Evolutionary conservation across 169 alveolate genomes (phyloP).

Genomic region (Plasmodium cynomolgi): DNA sequence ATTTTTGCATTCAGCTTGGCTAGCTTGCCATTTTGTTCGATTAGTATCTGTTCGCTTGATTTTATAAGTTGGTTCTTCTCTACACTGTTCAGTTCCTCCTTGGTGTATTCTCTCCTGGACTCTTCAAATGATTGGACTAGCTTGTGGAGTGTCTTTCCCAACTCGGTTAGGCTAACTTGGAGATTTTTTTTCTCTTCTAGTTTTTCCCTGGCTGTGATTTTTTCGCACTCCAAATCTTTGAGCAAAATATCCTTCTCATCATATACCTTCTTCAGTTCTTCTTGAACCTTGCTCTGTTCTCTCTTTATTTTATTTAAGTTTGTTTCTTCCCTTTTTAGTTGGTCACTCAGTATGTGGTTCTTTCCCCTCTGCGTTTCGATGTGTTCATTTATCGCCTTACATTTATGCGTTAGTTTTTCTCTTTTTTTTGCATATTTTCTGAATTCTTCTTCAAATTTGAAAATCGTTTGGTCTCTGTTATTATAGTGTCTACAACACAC

Average conservation of each 20-base stretch:
- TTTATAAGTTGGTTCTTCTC: constrained; percentile 55
- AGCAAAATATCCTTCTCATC: constrained; percentile 11
- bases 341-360: background rate
- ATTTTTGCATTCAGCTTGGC: background rate
- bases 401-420: constrained; percentile 27
- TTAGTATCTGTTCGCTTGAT: constrained; percentile 24
- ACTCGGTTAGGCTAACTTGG: background rate
- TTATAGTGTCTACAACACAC: constrained; percentile 36
- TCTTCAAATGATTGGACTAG: background rate
- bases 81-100: constrained; percentile 23
- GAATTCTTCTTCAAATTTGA: constrained; percentile 37
- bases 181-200: constrained; percentile 39
- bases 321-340: constrained; percentile 20
- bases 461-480: constrained; percentile 53
- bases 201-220: constrained; percentile 14
- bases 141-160: background rate
- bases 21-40: constrained; percentile 17
- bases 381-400: background rate
- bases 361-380: constrained; percentile 13
- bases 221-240: constrained; percentile 43
- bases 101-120: constrained; percentile 17
- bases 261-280: background rate
- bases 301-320: constrained; percentile 13
- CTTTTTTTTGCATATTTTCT: constrained; percentile 15
- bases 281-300: background rate